Evolutionary conservation across 2,329 filamentous ascomycete species (phyloP), one percentile per base, ranked within the genome.

Genomic region (Calonectria naviculata): DNA sequence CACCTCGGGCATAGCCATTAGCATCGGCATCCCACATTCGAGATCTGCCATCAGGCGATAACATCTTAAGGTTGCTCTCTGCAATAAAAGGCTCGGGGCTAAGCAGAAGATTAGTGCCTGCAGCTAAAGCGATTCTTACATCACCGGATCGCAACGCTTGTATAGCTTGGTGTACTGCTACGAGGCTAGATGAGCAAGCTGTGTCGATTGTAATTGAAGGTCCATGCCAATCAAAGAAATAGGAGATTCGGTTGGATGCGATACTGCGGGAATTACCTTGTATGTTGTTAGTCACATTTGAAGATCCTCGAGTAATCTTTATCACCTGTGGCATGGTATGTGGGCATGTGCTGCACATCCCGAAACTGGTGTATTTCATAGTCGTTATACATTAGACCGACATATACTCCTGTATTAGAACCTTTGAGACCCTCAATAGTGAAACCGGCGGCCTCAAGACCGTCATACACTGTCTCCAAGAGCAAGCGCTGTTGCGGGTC

Each of bases 141-240:
- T 47, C 58, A 7, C 58, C 58, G 1, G 26, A 31, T n/a, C 58
- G 41, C 26, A 62, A 24, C 4, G 38, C 21, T 36, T 62, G 58
- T 6, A 44, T 26, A 7, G 86, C 87, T 64, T 84, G 77, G 66
- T 89, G 86, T 24, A 88, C 78, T 15, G 86, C 85, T 24, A 86
- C 83, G 71, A 88, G 77, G 72, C 84, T 85, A 6, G 85, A 86
- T 1, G 86, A 88, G 73, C 87, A 89, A 15, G 85, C 87, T 4
- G 87, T 88, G 71, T 88, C 85, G 4, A 85, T 81, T 1, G 86
- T 88, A 70, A 88, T 84, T 68, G 85, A 87, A 0, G 87, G 86
- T 0, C 88, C 88, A 52, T 83, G 81, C 62, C 89, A 81, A 72
- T 89, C 86, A 70, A 88, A 89, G 78, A 86, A 87, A 72, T 88